Evolutionary conservation across 2,329 filamentous ascomycete species (phyloP).

Genomic region (Colletotrichum incanum): DNA sequence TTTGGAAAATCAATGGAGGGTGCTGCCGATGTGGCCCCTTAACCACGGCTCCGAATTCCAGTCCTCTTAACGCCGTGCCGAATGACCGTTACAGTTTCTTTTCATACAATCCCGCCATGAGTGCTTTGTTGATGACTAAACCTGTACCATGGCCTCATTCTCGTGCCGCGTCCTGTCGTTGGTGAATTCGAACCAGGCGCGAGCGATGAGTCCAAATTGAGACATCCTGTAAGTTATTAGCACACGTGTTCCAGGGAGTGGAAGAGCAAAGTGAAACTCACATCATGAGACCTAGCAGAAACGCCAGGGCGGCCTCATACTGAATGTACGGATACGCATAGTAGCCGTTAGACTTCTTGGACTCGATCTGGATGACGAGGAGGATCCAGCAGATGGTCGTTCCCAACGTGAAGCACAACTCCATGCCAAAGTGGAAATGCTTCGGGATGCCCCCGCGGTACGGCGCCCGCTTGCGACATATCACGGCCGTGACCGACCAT

Average conservation of each 20-base stretch:
- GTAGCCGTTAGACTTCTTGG: constrained; percentile 37
- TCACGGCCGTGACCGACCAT: constrained; percentile 36
- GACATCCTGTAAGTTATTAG: constrained; percentile 30
- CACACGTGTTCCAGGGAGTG: not conserved
- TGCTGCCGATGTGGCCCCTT: not conserved
- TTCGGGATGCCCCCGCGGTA: constrained; percentile 38
- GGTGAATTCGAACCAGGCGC: constrained; percentile 43
- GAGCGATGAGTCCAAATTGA: constrained; percentile 36
- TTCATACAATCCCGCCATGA: not conserved
- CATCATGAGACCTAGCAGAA: constrained; percentile 41
- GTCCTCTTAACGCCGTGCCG: constrained; percentile 25
- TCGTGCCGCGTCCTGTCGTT: constrained; percentile 30
- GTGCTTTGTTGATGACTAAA: not conserved
- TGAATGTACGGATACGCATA: constrained; percentile 44
- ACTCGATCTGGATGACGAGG: constrained; percentile 42
- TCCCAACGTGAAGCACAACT: constrained; percentile 43
- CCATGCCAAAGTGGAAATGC: constrained; percentile 44
- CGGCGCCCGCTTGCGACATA: constrained; percentile 32
- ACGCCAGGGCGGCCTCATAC: constrained; percentile 43
- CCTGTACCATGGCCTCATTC: constrained; percentile 35
- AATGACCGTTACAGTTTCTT: not conserved
- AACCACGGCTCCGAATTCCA: not conserved
- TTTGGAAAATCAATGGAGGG: constrained; percentile 3
- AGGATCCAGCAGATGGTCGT: constrained; percentile 42
- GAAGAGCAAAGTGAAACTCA: constrained; percentile 4